Evolutionary conservation across 2,329 filamentous ascomycete species (phyloP).

Genomic region (Neopestalotiopsis sp.): DNA sequence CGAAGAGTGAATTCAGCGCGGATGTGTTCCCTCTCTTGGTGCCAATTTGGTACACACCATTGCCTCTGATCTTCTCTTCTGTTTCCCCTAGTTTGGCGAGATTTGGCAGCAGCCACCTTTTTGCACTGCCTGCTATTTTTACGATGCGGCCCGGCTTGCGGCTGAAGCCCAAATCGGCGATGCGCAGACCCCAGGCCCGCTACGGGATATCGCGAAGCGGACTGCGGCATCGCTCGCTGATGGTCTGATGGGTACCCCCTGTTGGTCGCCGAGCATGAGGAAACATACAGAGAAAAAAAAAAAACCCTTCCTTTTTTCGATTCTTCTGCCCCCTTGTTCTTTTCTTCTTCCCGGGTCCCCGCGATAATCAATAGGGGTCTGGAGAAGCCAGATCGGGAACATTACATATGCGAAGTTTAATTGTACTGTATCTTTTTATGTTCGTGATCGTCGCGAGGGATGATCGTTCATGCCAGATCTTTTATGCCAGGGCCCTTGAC

Average conservation of each 20-base stretch:
- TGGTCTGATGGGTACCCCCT: not conserved
- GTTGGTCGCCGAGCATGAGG: not conserved
- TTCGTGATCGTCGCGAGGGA: not conserved
- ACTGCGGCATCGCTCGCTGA: conserved; percentile 5
- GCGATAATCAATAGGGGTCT: not conserved
- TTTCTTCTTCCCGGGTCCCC: not conserved
- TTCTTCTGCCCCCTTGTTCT: not conserved
- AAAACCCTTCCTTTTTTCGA: no score
- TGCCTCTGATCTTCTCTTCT: no score
- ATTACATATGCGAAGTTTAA: not conserved
- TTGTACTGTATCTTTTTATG: not conserved
- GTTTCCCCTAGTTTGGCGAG: no score
- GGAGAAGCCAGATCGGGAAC: not conserved
- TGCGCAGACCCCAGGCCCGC: conserved; percentile 13
- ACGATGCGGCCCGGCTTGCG: conserved; percentile 14
- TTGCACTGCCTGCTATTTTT: not conserved
- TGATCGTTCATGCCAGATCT: not conserved
- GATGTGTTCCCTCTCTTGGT: not conserved
- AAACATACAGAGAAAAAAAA: no score
- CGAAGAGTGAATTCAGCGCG: no score
- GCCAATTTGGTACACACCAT: no score
- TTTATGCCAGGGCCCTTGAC: not conserved
- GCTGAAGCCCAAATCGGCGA: conserved; percentile 10
- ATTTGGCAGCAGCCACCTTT: not conserved
- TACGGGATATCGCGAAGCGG: conserved; percentile 8